Evolutionary conservation across 805 yeast genomes (phyloP).

Genomic region (Teunomyces cretensis): DNA sequence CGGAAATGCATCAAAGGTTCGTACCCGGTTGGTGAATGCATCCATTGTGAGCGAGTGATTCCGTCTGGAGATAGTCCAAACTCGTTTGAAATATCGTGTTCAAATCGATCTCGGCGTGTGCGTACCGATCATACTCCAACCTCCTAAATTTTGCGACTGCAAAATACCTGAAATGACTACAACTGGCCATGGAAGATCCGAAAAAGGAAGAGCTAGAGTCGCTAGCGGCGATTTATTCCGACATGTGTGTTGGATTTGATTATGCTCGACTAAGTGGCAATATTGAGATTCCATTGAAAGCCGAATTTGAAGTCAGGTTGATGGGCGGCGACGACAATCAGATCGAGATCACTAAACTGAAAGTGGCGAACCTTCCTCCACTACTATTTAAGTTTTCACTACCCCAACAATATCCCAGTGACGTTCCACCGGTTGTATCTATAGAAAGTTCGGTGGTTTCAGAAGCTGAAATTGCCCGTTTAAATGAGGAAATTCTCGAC

Average conservation of each 20-base stretch:
- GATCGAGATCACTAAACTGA: not conserved
- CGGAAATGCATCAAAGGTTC: slow-evolving; percentile 48
- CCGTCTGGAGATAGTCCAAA: no score
- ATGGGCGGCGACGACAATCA: not conserved
- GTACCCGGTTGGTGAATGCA: slow-evolving; percentile 36
- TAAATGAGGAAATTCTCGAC: slow-evolving; percentile 17
- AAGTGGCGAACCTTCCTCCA: slow-evolving; percentile 31
- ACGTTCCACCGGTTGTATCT: slow-evolving; percentile 21
- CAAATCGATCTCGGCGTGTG: not conserved
- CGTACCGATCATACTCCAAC: not conserved
- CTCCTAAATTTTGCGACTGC: slow-evolving; percentile 5
- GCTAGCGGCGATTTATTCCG: slow-evolving; percentile 43
- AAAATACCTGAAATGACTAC: no score
- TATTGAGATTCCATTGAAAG: slow-evolving; percentile 23
- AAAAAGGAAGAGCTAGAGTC: slow-evolving; percentile 41
- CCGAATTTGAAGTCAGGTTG: slow-evolving; percentile 17
- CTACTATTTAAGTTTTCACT: slow-evolving; percentile 26
- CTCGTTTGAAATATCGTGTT: not conserved
- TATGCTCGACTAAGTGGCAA: slow-evolving; percentile 17
- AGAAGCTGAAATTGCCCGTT: slow-evolving; percentile 7
- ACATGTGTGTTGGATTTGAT: slow-evolving; percentile 15
- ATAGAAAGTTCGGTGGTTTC: slow-evolving; percentile 34
- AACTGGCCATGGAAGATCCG: slow-evolving; percentile 20
- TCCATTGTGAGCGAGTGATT: slow-evolving; percentile 25
- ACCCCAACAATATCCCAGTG: slow-evolving; percentile 36